A percentile compares a stretch with the other conserved stretches of the same genome.
These are phyloP conservation scores for Tuber melanosporum DNA, from an alignment of 495 filamentous ascomycete genomes.

Conservation along the genomic window DNA sequence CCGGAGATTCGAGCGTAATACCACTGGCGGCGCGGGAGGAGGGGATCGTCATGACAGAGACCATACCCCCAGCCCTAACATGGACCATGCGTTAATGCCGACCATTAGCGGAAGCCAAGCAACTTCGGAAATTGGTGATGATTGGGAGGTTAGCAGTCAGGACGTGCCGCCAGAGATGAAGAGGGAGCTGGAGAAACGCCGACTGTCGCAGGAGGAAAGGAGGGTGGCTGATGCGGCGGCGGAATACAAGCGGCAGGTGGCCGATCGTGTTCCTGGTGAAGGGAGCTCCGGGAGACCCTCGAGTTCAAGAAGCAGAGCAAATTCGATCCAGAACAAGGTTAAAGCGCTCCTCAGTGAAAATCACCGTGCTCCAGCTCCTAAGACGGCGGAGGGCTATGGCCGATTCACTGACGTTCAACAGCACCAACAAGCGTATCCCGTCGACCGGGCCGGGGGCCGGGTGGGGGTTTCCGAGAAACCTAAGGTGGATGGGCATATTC, in stretches of 20 bases:
- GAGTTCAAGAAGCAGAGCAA: slow-evolving; percentile 59
- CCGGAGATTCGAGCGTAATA: slow-evolving; percentile 74
- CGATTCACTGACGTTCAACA: slow-evolving; percentile 58
- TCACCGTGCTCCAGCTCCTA: slow-evolving; percentile 52
- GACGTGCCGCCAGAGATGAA: slow-evolving; percentile 83
- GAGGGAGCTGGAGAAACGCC: slow-evolving; percentile 77
- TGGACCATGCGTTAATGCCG: slow-evolving; percentile 47
- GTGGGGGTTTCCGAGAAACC: slow-evolving; percentile 18
- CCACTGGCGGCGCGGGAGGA: slow-evolving; percentile 44
- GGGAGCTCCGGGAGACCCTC: slow-evolving; percentile 46
- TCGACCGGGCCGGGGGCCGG: not conserved
- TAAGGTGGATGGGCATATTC: slow-evolving; percentile 11
- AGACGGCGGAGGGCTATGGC: slow-evolving; percentile 85
- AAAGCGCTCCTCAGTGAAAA: slow-evolving; percentile 79
- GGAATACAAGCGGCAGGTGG: slow-evolving; percentile 74
- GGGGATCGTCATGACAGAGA: slow-evolving; percentile 33
- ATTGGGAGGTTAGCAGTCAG: slow-evolving; percentile 56
- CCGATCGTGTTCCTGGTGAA: slow-evolving; percentile 52
- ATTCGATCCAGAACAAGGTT: slow-evolving; percentile 83
- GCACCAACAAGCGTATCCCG: slow-evolving; percentile 23
- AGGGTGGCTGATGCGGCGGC: slow-evolving; percentile 89
- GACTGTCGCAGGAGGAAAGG: slow-evolving; percentile 80
- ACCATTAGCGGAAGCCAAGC: slow-evolving; percentile 72
- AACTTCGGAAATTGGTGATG: slow-evolving; percentile 62
- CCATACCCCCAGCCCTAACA: slow-evolving; percentile 48